Percentiles rank a stretch among this genome's conserved stretches.
Conservation (phyloP, 495 filamentous ascomycete species). For the Xylaria longipes region DNA sequence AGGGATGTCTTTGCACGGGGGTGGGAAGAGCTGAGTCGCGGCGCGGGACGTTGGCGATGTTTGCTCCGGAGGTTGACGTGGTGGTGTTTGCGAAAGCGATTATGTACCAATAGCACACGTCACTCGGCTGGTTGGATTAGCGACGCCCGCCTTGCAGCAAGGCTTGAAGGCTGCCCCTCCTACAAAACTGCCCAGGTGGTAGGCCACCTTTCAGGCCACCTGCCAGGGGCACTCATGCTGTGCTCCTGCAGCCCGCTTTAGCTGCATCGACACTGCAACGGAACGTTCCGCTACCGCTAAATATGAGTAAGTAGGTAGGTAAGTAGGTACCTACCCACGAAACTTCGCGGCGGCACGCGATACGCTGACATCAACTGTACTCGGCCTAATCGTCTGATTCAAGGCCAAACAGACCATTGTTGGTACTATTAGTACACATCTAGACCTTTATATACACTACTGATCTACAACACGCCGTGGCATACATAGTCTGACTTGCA, state of each 20-base stretch:
- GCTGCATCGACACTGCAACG: conserved; percentile 5
- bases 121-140: background rate
- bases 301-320: background rate
- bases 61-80: background rate
- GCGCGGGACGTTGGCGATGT: background rate
- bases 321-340: background rate
- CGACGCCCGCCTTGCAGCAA: background rate
- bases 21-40: background rate
- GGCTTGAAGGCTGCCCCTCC: conserved; percentile 1
- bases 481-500: background rate
- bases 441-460: background rate
- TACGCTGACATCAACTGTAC: background rate
- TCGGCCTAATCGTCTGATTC: background rate
- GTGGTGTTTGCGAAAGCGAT: background rate
- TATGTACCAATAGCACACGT: background rate
- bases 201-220: background rate
- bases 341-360: background rate
- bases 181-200: background rate
- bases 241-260: conserved; percentile 10
- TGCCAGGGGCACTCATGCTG: background rate
- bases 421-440: background rate
- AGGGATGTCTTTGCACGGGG: background rate
- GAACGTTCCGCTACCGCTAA: background rate
- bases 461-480: background rate
- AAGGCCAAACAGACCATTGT: background rate